A percentile compares a stretch with the other conserved stretches of the same genome.
phyloP scores from a whole-genome alignment of 2,329 filamentous ascomycete species.

The Neodidymelliopsis sp. region DNA sequence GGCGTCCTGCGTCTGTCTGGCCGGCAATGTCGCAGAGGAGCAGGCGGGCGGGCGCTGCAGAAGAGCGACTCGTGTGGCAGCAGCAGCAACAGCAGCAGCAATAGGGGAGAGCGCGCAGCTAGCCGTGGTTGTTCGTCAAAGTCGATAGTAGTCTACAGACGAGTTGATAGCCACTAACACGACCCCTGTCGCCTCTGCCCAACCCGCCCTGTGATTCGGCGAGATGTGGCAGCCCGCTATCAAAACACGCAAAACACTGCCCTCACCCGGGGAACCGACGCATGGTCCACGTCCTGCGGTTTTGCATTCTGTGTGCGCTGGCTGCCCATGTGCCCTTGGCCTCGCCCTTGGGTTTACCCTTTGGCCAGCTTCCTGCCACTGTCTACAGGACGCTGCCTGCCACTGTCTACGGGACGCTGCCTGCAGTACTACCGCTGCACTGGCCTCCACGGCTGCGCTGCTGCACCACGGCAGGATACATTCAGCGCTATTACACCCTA shows the following conservation, averaged over 20 bases:
- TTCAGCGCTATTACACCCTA: constrained; percentile 5
- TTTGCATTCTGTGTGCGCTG: constrained; percentile 13
- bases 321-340: background rate
- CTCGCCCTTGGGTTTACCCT: too few relatives aligned
- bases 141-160: constrained; percentile 1
- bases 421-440: background rate
- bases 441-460: background rate
- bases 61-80: constrained; percentile 8
- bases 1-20: constrained; percentile 23
- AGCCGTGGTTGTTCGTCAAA: constrained; percentile 12
- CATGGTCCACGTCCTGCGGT: constrained; percentile 13
- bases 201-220: constrained; percentile 15
- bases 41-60: background rate
- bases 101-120: constrained; percentile 14
- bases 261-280: constrained; percentile 27
- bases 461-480: constrained; percentile 12
- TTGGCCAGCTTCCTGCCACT: too few relatives aligned
- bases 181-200: constrained; percentile 20
- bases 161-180: constrained; percentile 8
- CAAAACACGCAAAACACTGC: constrained; percentile 31
- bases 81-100: constrained; percentile 9
- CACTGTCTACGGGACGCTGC: background rate
- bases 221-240: constrained; percentile 2
- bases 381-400: background rate
- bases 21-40: constrained; percentile 7